These are phyloP conservation scores for Pleurotus tuber-regium DNA, from an alignment of 768 basidiomycete genomes.

Conservation along the genomic window DNA sequence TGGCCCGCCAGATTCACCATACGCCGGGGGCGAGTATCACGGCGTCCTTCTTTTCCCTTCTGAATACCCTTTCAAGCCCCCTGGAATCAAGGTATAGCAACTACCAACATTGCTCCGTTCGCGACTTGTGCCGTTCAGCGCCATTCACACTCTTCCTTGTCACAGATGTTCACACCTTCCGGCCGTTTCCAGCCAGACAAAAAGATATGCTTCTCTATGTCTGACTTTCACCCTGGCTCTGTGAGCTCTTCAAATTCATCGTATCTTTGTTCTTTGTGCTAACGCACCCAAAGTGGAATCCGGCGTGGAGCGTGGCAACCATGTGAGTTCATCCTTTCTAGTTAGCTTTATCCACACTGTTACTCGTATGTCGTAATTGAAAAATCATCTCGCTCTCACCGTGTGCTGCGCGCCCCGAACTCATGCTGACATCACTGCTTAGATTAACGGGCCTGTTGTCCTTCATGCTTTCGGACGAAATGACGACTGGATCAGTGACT, in stretches of 20 bases:
- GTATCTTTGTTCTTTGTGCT: neutral
- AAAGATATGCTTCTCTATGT: slow-evolving; percentile 99
- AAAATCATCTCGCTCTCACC: neutral
- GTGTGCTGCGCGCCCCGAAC: too few relatives aligned
- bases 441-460: slow-evolving; percentile 92
- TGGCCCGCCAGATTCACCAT: slow-evolving; percentile 93
- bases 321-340: slow-evolving; percentile 55
- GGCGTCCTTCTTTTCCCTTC: slow-evolving; percentile 89
- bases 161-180: slow-evolving; percentile 86
- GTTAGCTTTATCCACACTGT: slow-evolving; percentile 10
- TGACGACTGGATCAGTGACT: slow-evolving; percentile 92
- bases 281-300: slow-evolving; percentile 70
- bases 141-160: neutral
- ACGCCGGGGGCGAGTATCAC: slow-evolving; percentile 89
- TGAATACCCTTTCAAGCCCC: slow-evolving; percentile 96
- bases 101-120: neutral
- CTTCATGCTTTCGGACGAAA: slow-evolving; percentile 95
- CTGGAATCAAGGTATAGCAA: slow-evolving; percentile 80
- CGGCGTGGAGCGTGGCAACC: slow-evolving; percentile 92
- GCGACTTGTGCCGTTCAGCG: neutral
- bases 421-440: too few relatives aligned
- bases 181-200: slow-evolving; percentile 89
- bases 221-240: slow-evolving; percentile 88
- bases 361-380: slow-evolving; percentile 9
- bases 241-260: slow-evolving; percentile 45